Base-by-base conservation (phyloP, 2,329 filamentous ascomycete species). In the Fusarium gaditjirri region DNA sequence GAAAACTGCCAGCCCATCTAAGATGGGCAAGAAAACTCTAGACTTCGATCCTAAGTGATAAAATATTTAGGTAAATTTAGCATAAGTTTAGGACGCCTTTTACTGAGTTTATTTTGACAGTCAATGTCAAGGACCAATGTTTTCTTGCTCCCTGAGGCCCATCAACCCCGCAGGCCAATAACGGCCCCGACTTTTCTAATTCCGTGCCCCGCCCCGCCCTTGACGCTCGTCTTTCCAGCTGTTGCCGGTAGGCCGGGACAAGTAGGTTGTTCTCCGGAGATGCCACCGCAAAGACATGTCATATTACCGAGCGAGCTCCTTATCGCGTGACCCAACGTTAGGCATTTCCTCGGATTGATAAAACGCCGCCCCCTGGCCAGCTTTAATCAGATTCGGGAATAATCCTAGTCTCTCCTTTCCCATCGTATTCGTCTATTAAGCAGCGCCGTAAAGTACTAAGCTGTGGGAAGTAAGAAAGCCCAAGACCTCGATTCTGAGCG, bases 141-240 rank as follows among this genome's bases (percentile, higher is more conserved):
- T n/a, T n/a, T n/a, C n/a, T n/a, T n/a, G n/a, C n/a, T n/a, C n/a
- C n/a, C n/a, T n/a, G n/a, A n/a, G 21, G 27, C 52, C 29, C 38
- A 14, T 19, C 29, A 35, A 27, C 61, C 63, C 54, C 49, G 43
- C 65, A 47, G 47, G 39, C 78, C 77, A 80, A 79, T 79, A 69
- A 75, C 46, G 53, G 59, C 61, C n/a, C 65, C 57, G 43, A 57
- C 56, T 75, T 80, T 80, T 63, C 72, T 61, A 80, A 80, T 79
- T 49, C 49, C 49, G 58, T 69, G 66, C 47, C 29, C 33, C 19
- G 29, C 25, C n/a, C n/a, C n/a, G n/a, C n/a, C n/a, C n/a, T n/a
- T n/a, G n/a, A n/a, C n/a, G n/a, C n/a, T n/a, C n/a, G n/a, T 72
- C 57, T 54, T 61, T 46, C 63, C 66, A 58, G 57, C 70, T 57